phyloP scores from a whole-genome alignment of 352 stramenopile species.

The Phytophthora quininea region DNA sequence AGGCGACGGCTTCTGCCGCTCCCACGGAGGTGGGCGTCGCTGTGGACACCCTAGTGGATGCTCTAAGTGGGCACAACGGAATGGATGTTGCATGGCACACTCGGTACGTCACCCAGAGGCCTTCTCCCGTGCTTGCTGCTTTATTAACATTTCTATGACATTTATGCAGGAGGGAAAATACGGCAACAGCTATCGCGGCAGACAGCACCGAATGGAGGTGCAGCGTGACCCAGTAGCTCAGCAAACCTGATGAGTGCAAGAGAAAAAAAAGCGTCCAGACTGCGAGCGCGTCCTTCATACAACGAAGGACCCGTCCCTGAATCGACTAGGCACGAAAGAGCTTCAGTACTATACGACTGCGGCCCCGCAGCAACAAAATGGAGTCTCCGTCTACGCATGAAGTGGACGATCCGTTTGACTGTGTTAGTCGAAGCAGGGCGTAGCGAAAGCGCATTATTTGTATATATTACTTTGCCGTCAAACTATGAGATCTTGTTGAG shows the following conservation, averaged over 20 bases:
- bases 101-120: no score
- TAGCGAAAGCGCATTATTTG: slow-evolving; percentile 18
- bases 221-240: slow-evolving; percentile 12
- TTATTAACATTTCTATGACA: no score
- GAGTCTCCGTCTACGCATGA: slow-evolving; percentile 28
- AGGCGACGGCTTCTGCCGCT: slow-evolving; percentile 83
- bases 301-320: slow-evolving; percentile 17
- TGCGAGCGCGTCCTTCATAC: slow-evolving; percentile 5
- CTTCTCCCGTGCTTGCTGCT: no score
- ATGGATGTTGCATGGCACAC: slow-evolving; percentile 88
- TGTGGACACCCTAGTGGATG: slow-evolving; percentile 77
- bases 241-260: slow-evolving; percentile 14
- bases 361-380: slow-evolving; percentile 19
- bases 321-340: slow-evolving; percentile 22
- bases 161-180: slow-evolving; percentile 85
- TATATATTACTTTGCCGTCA: slow-evolving; percentile 25
- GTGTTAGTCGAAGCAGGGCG: slow-evolving; percentile 9
- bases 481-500: no score
- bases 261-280: slow-evolving; percentile 2
- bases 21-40: slow-evolving; percentile 71
- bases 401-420: slow-evolving; percentile 28
- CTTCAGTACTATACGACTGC: slow-evolving; percentile 27
- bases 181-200: slow-evolving; percentile 79
- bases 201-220: slow-evolving; percentile 51
- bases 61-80: slow-evolving; percentile 83